These are phyloP conservation scores for Geotrichum restrictum DNA, from an alignment of 1,139 yeast genomes.

Conservation along the genomic window DNA sequence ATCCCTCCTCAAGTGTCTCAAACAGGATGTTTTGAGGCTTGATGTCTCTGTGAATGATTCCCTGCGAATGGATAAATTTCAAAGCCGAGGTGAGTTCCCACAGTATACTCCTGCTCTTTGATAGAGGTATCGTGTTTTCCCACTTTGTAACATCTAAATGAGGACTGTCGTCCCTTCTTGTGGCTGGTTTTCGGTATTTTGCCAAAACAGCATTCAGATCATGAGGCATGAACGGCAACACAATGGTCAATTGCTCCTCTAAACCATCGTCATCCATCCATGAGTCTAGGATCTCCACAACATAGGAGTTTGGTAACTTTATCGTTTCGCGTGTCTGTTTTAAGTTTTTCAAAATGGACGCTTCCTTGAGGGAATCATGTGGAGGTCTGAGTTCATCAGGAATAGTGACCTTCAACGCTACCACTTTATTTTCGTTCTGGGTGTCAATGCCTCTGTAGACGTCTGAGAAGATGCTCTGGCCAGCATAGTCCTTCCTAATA, in stretches of 20 bases:
- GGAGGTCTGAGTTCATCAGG: conserved; percentile 51
- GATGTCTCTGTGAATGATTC: conserved; percentile 83
- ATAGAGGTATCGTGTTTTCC: conserved; percentile 34
- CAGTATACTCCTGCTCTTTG: conserved; percentile 38
- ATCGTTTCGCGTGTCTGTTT: conserved; percentile 2
- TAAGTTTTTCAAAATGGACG: conserved; percentile 37
- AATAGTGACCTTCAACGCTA: conserved; percentile 46
- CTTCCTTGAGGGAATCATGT: conserved; percentile 46
- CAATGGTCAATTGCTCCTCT: conserved; percentile 43
- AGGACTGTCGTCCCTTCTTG: background rate
- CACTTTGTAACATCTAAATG: conserved; percentile 25
- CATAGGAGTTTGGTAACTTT: conserved; percentile 7
- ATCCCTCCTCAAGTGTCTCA: conserved; percentile 30
- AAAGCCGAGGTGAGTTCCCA: conserved; percentile 50
- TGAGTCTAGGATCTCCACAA: conserved; percentile 35
- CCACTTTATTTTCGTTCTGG: conserved; percentile 19
- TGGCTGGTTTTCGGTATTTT: conserved; percentile 34
- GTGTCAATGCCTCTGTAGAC: conserved; percentile 35
- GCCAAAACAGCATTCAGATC: conserved; percentile 40
- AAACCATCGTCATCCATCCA: conserved; percentile 25
- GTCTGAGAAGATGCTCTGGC: conserved; percentile 37
- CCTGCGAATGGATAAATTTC: conserved; percentile 49
- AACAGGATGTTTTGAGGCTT: conserved; percentile 77
- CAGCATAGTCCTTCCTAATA: conserved; percentile 23
- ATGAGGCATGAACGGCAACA: conserved; percentile 42